Percentiles rank a stretch among this genome's conserved stretches.
Conservation (phyloP, 257 asterid genomes). For the Capsicum baccatum region DNA sequence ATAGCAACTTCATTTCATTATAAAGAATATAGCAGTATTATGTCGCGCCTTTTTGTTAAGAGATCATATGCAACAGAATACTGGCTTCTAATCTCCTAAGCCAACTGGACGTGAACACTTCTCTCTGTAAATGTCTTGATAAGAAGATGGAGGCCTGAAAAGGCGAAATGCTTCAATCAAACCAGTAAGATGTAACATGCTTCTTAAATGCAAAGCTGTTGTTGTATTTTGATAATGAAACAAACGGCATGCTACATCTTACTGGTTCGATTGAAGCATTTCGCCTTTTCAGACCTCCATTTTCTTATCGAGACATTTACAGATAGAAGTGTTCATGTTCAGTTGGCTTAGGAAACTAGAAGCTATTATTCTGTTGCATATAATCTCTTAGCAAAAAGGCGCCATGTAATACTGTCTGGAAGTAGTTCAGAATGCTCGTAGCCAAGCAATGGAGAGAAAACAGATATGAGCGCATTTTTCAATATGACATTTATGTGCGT, state of each 20-base stretch:
- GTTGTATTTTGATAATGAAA: background rate
- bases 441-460: background rate
- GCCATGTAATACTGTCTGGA: background rate
- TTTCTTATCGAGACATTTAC: background rate
- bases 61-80: background rate
- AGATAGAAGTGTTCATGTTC: background rate
- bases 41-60: background rate
- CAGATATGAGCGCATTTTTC: background rate
- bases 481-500: background rate
- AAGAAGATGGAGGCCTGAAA: background rate
- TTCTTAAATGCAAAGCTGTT: background rate
- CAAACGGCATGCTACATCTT: background rate
- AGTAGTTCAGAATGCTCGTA: background rate
- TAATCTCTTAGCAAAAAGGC: background rate
- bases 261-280: background rate
- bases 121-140: background rate
- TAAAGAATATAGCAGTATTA: no score
- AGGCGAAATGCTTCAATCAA: background rate
- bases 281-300: background rate
- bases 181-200: background rate
- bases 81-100: background rate
- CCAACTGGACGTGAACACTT: background rate
- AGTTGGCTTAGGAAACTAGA: background rate
- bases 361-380: background rate
- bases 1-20: conserved; percentile 1